Conservation (phyloP, 176 grass and related monocot genomes). For the Ensete ventricosum region DNA sequence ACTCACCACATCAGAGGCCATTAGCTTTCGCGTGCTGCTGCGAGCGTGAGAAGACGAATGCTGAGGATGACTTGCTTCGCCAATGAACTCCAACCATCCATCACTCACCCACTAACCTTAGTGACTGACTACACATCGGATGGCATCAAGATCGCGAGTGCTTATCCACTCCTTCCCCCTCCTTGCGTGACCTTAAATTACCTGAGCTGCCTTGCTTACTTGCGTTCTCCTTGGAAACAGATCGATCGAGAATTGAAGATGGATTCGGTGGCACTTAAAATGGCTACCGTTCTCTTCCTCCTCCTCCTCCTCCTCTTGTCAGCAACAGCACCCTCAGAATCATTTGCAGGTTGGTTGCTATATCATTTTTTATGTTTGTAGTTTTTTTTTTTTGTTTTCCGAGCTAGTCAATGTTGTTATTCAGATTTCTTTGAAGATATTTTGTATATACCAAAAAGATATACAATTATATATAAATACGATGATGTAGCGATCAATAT, state of each 20-base stretch:
- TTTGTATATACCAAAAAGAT: too few species aligned
- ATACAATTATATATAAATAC: too few species aligned
- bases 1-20: not conserved
- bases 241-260: not conserved
- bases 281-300: not conserved
- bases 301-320: not conserved
- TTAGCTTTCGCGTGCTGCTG: not conserved
- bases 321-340: not conserved
- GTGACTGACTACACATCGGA: constrained; percentile 6
- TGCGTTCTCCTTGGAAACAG: not conserved
- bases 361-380: not conserved
- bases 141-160: not conserved
- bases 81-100: constrained; percentile 6
- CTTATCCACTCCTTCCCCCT: not conserved
- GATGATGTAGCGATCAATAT: too few species aligned
- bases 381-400: not conserved
- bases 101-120: constrained; percentile 1
- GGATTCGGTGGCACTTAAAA: not conserved
- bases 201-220: not conserved
- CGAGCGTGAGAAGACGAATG: too few species aligned
- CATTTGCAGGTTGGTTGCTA: constrained; percentile 1
- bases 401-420: too few species aligned
- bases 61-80: not conserved
- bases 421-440: too few species aligned
- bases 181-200: not conserved